phyloP scores from a whole-genome alignment of 2,329 filamentous ascomycete species.

The Ilyonectria destructans region DNA sequence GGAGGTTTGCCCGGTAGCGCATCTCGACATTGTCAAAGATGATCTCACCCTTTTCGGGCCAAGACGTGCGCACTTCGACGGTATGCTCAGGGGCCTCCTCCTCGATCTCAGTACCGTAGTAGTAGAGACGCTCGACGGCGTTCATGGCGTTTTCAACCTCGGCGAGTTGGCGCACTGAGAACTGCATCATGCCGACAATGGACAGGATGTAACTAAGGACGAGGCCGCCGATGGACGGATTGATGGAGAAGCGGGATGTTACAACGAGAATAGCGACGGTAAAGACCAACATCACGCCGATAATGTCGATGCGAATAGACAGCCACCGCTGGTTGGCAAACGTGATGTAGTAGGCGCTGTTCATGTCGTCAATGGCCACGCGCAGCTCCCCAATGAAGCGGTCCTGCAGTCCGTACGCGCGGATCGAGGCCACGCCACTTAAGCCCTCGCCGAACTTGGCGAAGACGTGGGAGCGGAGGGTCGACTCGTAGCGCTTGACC shows the following conservation, averaged over 20 bases:
- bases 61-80: constrained; percentile 79
- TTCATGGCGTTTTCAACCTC: constrained; percentile 99
- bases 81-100: constrained; percentile 91
- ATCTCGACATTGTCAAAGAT: constrained; percentile 83
- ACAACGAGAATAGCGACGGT: constrained; percentile 92
- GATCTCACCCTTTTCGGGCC: constrained; percentile 92
- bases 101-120: constrained; percentile 90
- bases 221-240: constrained; percentile 87
- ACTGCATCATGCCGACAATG: constrained; percentile 96
- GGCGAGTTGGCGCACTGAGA: constrained; percentile 92
- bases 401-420: constrained; percentile 87
- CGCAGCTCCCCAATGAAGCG: constrained; percentile 82
- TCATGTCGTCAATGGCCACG: constrained; percentile 88
- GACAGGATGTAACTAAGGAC: constrained; percentile 94
- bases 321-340: constrained; percentile 98
- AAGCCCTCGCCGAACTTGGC: constrained; percentile 93
- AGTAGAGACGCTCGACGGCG: constrained; percentile 90
- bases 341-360: constrained; percentile 93
- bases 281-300: constrained; percentile 89
- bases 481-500: constrained; percentile 93
- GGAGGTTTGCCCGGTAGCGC: constrained; percentile 82
- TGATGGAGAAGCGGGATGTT: constrained; percentile 88
- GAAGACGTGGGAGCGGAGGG: constrained; percentile 90
- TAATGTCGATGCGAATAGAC: constrained; percentile 85
- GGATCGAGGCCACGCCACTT: constrained; percentile 86